These are phyloP conservation scores for Mycogone perniciosa DNA, from an alignment of 2,329 filamentous ascomycete genomes.

Conservation along the genomic window DNA sequence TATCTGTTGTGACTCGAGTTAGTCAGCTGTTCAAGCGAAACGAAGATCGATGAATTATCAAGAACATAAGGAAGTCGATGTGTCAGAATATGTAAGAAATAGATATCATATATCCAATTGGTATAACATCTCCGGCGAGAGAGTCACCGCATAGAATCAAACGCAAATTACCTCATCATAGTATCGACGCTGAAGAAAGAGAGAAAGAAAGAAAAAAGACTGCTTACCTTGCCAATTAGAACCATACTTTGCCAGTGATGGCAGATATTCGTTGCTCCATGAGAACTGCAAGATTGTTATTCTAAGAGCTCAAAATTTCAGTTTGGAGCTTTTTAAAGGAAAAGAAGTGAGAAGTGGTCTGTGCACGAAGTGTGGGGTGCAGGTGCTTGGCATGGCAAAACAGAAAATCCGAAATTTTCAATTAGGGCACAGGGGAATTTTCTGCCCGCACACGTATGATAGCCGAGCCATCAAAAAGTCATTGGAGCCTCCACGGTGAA, in stretches of 20 bases:
- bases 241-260: neutral
- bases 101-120: constrained; percentile 75
- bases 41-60: constrained; percentile 12
- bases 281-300: neutral
- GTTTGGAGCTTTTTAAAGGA: constrained; percentile 1
- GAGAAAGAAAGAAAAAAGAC: constrained; percentile 6
- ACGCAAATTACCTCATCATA: constrained; percentile 99
- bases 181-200: constrained; percentile 16
- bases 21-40: constrained; percentile 1
- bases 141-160: constrained; percentile 81
- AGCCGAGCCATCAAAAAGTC: constrained; percentile 37
- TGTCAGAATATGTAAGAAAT: constrained; percentile 99
- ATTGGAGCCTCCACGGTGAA: constrained; percentile 32
- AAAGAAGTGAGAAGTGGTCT: constrained; percentile 10
- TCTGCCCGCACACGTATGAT: constrained; percentile 34
- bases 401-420: constrained; percentile 26
- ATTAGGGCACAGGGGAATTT: constrained; percentile 38
- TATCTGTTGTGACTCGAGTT: neutral
- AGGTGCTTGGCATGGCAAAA: constrained; percentile 19
- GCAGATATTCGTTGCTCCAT: neutral
- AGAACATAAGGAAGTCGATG: constrained; percentile 17
- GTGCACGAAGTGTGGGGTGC: constrained; percentile 5
- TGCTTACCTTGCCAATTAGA: constrained; percentile 23
- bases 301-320: constrained; percentile 11
- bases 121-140: constrained; percentile 86